Conservation (phyloP, 495 filamentous ascomycete species). For the Aspergillus bridgeri region DNA sequence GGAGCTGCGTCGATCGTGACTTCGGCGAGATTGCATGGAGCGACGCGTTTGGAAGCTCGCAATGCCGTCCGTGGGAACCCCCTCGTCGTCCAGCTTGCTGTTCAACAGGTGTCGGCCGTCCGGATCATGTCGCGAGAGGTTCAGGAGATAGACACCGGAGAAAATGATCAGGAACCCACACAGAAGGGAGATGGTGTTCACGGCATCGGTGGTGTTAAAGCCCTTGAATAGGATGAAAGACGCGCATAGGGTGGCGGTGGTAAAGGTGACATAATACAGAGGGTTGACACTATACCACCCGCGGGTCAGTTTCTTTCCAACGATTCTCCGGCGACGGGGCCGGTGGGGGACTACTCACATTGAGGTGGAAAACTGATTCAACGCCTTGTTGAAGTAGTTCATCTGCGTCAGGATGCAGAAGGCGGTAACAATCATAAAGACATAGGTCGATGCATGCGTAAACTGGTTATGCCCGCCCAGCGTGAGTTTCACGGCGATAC, state of each 20-base stretch:
- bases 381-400: conserved; percentile 99
- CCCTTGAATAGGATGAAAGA: conserved; percentile 97
- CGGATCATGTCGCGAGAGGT: conserved; percentile 86
- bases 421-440: conserved; percentile 86
- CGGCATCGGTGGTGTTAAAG: conserved; percentile 91
- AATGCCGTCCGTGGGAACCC: conserved; percentile 85
- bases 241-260: conserved; percentile 87
- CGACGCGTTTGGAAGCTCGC: conserved; percentile 83
- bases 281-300: conserved; percentile 77
- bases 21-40: conserved; percentile 86
- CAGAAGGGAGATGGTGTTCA: conserved; percentile 90
- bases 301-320: conserved; percentile 24
- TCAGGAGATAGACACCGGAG: conserved; percentile 93
- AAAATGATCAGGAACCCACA: conserved; percentile 96
- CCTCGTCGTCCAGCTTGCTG: conserved; percentile 62
- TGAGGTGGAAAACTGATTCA: conserved; percentile 94
- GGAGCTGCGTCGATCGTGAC: conserved; percentile 53
- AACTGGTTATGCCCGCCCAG: conserved; percentile 92
- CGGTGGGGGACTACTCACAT: conserved; percentile 70
- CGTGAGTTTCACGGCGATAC: conserved; percentile 92
- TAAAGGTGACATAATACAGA: conserved; percentile 99
- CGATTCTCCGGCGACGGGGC: background rate
- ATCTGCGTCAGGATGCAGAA: conserved; percentile 97
- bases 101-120: conserved; percentile 69
- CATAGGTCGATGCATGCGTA: conserved; percentile 87